Evolutionary conservation across 441 rosid genomes (phyloP), one percentile per base, ranked within the genome.

Genomic region (Jatropha multifida): DNA sequence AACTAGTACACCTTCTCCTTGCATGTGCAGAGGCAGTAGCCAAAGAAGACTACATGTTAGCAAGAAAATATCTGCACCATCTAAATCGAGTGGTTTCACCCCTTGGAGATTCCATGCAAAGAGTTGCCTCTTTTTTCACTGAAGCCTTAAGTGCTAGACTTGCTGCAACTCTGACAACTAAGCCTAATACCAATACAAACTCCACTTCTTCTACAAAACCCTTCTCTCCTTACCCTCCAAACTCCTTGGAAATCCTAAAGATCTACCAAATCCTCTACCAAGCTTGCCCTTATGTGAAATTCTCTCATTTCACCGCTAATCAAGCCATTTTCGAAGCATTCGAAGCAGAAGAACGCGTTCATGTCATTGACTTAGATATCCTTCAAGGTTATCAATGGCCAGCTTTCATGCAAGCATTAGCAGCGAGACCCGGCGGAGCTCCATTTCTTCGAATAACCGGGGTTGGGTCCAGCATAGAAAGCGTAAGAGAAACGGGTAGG

Each of bases 351-450:
- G 89, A 85, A 51, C 90, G 92, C 13, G 90, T 88, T 40, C 94
- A 87, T 20, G 85, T 90, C 51, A 88, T 90, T 20, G 94, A 90
- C 71, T 85, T 90, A 6, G 88, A 90, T 76, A 90, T 88, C 74
- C 88, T 83, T 41, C 92, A 87, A 51, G 92, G 94, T 12, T 90
- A 90, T 81, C 92, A 90, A 55, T 88, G 90, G 94, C 90, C 90
- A 7, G 91, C 92, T 54, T 84, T 90, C 86, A 90, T 88, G 94
- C 92, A 86, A 78, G 94, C 92, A 70, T 78, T 90, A 5, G 92
- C 89, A 8, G 88, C 88, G 18, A 76, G 92, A 72, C 88, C 90
- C 0, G 85, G 82, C 0, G 90, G 92, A 3, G 83, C 94, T 76
- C 92, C 88, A 0, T 90, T 88, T 74, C 86, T 90, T 32, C 76